Evolutionary conservation across 768 basidiomycete genomes (phyloP).

Genomic region (Auricularia sp.): DNA sequence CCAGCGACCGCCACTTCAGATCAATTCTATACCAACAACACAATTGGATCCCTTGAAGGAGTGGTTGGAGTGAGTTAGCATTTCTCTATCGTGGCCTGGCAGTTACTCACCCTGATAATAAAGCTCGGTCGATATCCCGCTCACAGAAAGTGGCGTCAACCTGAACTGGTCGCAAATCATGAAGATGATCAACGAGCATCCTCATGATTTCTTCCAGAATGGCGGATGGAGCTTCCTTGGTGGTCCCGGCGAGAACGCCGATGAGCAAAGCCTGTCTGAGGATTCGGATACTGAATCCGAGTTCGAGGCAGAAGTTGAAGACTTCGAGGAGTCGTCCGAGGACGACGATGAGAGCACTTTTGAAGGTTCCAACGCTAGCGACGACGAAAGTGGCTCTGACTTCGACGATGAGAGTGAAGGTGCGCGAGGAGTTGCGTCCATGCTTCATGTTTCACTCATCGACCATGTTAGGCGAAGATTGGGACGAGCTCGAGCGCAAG

Average conservation of each 20-base stretch:
- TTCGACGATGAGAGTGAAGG: conserved; percentile 57
- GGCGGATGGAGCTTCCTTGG: conserved; percentile 95
- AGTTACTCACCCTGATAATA: conserved; percentile 6
- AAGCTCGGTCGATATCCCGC: conserved; percentile 93
- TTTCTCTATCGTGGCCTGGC: neutral
- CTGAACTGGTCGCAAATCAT: conserved; percentile 97
- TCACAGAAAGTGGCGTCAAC: conserved; percentile 93
- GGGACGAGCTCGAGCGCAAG: conserved; percentile 91
- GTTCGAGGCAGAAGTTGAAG: conserved; percentile 42
- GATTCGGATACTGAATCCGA: conserved; percentile 59
- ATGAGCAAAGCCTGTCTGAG: conserved; percentile 36
- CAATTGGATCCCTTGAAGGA: conserved; percentile 97
- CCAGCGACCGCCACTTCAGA: conserved; percentile 81
- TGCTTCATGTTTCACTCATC: conserved; percentile 3
- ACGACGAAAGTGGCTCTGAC: conserved; percentile 55
- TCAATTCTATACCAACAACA: conserved; percentile 86
- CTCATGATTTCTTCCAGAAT: conserved; percentile 87
- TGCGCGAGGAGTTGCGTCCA: conserved; percentile 14
- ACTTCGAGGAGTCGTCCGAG: conserved; percentile 29
- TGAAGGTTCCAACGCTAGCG: conserved; percentile 42
- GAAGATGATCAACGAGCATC: conserved; percentile 96
- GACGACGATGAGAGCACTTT: conserved; percentile 46
- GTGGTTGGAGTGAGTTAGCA: conserved; percentile 80
- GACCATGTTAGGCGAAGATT: conserved; percentile 58
- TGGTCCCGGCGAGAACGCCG: conserved; percentile 43